Evolutionary conservation across 2,329 filamentous ascomycete genomes (phyloP).

Genomic region (Aspergillus fijiensis): DNA sequence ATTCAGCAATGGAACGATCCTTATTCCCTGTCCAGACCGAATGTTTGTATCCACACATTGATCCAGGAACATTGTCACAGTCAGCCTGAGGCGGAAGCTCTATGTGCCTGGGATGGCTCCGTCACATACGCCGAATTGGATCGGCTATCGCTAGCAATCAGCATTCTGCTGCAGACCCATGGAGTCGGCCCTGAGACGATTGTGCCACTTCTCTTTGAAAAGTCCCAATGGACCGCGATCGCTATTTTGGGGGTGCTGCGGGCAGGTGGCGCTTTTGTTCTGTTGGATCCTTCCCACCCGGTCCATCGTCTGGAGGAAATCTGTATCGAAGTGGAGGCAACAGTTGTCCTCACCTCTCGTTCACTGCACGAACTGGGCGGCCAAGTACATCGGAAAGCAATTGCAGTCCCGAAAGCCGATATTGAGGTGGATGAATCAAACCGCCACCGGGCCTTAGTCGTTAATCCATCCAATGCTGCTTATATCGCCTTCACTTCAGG

Average conservation of each 20-base stretch:
- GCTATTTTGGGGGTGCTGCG: not conserved
- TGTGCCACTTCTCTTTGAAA: not conserved
- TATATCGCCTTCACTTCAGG: slow-evolving; percentile 65
- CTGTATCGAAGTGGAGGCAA: not conserved
- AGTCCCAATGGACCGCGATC: not conserved
- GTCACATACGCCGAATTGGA: not conserved
- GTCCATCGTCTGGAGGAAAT: not conserved
- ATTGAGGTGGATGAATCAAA: not conserved
- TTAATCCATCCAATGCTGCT: not conserved
- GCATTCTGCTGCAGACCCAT: not conserved
- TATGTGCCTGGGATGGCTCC: not conserved
- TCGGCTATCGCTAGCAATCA: not conserved
- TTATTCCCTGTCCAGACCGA: too few relatives aligned
- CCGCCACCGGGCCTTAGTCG: not conserved
- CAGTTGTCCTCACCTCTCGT: not conserved
- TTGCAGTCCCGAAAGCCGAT: not conserved
- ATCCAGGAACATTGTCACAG: not conserved
- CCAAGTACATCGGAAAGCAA: not conserved
- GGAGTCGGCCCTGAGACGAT: not conserved
- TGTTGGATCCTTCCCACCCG: slow-evolving; percentile 1
- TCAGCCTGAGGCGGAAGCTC: not conserved
- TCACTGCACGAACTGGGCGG: not conserved
- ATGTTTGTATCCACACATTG: too few relatives aligned
- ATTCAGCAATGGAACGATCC: too few relatives aligned
- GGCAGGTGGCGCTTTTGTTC: not conserved